A percentile compares a stretch with the other conserved stretches of the same genome.
These are phyloP conservation scores for Pleurotus pulmonarius DNA, from an alignment of 768 basidiomycete genomes.

Conservation along the genomic window DNA sequence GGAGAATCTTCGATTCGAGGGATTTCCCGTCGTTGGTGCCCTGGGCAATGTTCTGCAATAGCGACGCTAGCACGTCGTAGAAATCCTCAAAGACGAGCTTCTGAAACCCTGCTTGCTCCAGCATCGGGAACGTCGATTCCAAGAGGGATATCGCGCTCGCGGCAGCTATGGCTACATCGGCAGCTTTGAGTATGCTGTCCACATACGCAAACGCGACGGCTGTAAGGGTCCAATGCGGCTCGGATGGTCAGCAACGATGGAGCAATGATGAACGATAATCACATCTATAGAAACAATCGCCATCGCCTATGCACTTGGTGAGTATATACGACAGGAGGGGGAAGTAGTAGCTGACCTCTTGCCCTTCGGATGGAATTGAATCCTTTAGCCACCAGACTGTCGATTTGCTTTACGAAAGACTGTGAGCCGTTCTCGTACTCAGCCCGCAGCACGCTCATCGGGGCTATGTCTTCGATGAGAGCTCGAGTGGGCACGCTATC, in stretches of 20 bases:
- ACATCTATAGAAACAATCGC: slow-evolving; percentile 94
- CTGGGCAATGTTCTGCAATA: slow-evolving; percentile 44
- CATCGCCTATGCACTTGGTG: slow-evolving; percentile 54
- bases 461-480: slow-evolving; percentile 49
- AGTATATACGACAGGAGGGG: neutral
- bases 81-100: slow-evolving; percentile 71
- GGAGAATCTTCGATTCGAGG: slow-evolving; percentile 34
- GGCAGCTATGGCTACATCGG: slow-evolving; percentile 43
- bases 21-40: slow-evolving; percentile 28
- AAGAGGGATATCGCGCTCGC: slow-evolving; percentile 49
- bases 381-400: slow-evolving; percentile 60
- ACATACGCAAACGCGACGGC: slow-evolving; percentile 83
- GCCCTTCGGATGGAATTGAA: slow-evolving; percentile 67
- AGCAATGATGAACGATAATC: slow-evolving; percentile 11
- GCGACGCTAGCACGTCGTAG: slow-evolving; percentile 53
- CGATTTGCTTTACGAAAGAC: slow-evolving; percentile 70
- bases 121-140: slow-evolving; percentile 40
- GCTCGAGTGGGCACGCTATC: slow-evolving; percentile 28
- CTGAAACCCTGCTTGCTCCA: slow-evolving; percentile 62
- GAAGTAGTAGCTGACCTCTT: slow-evolving; percentile 43
- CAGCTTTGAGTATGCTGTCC: slow-evolving; percentile 55
- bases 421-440: slow-evolving; percentile 65
- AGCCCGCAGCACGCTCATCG: slow-evolving; percentile 50
- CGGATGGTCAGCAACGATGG: neutral
- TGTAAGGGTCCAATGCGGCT: slow-evolving; percentile 22